Conservation (phyloP, 805 yeast species). For the Candida anglica region DNA sequence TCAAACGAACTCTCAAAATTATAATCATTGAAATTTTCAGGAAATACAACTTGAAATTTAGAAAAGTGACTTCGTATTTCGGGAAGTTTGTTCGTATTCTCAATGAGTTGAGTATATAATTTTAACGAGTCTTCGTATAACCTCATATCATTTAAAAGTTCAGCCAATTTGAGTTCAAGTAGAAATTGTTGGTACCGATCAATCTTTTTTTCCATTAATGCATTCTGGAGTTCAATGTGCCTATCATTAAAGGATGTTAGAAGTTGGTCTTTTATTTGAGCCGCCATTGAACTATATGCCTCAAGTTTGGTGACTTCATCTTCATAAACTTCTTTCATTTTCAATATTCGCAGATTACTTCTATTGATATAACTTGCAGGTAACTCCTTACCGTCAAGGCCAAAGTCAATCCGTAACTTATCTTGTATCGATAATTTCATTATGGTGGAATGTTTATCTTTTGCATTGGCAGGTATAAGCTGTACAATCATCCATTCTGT, state of each 20-base stretch:
- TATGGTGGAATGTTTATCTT: slow-evolving; percentile 31
- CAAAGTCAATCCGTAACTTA: slow-evolving; percentile 53
- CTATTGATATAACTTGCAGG: slow-evolving; percentile 1
- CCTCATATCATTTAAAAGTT: slow-evolving; percentile 50
- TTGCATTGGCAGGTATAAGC: slow-evolving; percentile 38
- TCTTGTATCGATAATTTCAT: slow-evolving; percentile 49
- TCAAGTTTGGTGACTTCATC: slow-evolving; percentile 40
- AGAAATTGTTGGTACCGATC: slow-evolving; percentile 25
- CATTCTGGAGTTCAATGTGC: slow-evolving; percentile 11
- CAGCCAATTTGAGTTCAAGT: slow-evolving; percentile 48
- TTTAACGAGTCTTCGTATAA: slow-evolving; percentile 58
- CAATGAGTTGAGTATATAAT: too few relatives aligned
- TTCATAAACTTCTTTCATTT: slow-evolving; percentile 32
- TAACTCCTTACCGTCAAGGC: slow-evolving; percentile 34
- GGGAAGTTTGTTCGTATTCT: too few relatives aligned
- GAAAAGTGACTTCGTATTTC: too few relatives aligned
- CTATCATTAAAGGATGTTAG: slow-evolving; percentile 46
- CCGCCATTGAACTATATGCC: slow-evolving; percentile 44
- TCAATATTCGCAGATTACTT: slow-evolving; percentile 16
- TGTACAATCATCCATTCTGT: slow-evolving; percentile 63
- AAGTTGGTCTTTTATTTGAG: slow-evolving; percentile 45
- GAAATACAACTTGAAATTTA: too few relatives aligned
- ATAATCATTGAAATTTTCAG: slow-evolving; percentile 5
- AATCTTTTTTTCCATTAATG: neutral
- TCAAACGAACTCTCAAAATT: neutral